phyloP scores from a whole-genome alignment of 179 eudicot species.

The Carnegiea gigantea region DNA sequence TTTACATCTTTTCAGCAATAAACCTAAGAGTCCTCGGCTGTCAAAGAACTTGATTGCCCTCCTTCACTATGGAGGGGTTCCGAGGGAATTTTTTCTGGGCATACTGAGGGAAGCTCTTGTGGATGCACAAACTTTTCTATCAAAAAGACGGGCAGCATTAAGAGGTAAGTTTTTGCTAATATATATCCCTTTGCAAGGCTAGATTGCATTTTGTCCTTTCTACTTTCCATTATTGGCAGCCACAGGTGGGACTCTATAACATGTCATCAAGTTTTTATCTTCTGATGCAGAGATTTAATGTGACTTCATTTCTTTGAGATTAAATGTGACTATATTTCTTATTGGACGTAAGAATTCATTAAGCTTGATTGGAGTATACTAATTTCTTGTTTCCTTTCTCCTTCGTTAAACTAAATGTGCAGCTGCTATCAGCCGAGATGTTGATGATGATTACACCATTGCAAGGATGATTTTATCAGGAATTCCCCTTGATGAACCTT shows the following conservation, averaged over 20 bases:
- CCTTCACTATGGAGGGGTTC: constrained; percentile 82
- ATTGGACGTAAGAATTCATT: not conserved
- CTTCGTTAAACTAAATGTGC: constrained; percentile 18
- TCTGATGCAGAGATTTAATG: not conserved
- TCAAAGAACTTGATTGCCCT: constrained; percentile 78
- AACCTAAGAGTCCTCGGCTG: constrained; percentile 52
- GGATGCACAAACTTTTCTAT: constrained; percentile 38
- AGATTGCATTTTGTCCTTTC: not conserved
- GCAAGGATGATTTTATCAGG: constrained; percentile 62
- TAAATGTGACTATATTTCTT: not conserved
- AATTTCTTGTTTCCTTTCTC: not conserved
- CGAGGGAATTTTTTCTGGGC: constrained; percentile 49
- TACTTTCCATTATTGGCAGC: not conserved
- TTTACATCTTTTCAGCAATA: constrained; percentile 41
- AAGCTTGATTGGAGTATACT: not conserved
- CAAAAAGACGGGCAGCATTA: constrained; percentile 45
- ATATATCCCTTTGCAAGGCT: not conserved
- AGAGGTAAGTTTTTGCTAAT: constrained; percentile 43
- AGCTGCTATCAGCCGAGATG: constrained; percentile 56
- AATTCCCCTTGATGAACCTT: constrained; percentile 77
- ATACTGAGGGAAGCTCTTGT: constrained; percentile 43
- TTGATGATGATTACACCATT: constrained; percentile 39
- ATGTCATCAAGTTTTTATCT: not conserved
- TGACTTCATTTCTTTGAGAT: not conserved
- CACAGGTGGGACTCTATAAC: not conserved